Percentiles rank a stretch among this genome's conserved stretches.
Evolutionary conservation across 148 eudicot species (phyloP).

Genomic region (Chenopodium quinoa): DNA sequence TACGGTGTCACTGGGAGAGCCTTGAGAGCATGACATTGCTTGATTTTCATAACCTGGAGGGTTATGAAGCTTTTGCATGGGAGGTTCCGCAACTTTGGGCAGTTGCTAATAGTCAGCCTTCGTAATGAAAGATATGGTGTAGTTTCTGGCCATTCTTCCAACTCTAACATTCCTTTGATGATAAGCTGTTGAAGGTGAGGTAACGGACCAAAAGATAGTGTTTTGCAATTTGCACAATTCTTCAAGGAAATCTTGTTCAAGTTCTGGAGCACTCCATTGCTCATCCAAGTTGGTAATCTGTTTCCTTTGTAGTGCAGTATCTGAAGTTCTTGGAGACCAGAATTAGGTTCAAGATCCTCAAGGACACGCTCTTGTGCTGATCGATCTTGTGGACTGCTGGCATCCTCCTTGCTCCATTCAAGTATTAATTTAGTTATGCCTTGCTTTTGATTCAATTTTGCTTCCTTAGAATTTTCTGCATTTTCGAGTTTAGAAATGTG

Average conservation of each 20-base stretch:
- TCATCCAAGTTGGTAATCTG: constrained; percentile 24
- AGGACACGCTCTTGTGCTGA: constrained; percentile 25
- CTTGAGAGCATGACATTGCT: constrained; percentile 28
- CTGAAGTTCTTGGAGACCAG: constrained; percentile 23
- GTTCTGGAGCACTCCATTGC: constrained; percentile 21
- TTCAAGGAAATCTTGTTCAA: constrained; percentile 18
- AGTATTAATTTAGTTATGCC: constrained; percentile 20
- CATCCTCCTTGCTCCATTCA: constrained; percentile 29
- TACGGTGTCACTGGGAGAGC: constrained; percentile 23
- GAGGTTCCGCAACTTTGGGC: constrained; percentile 28
- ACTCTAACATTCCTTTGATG: constrained; percentile 32
- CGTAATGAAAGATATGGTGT: constrained; percentile 1
- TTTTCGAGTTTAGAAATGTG: constrained; percentile 33
- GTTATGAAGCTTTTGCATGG: constrained; percentile 9
- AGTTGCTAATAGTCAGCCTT: constrained; percentile 20
- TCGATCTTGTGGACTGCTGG: constrained; percentile 10
- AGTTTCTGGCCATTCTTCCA: constrained; percentile 27
- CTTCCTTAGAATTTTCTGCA: constrained; percentile 21
- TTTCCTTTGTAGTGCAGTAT: constrained; percentile 26
- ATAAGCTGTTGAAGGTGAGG: constrained; percentile 21
- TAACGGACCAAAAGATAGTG: constrained; percentile 28
- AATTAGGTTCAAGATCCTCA: constrained; percentile 30
- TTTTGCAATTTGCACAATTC: constrained; percentile 24
- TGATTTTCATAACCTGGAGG: constrained; percentile 25
- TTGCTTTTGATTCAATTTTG: constrained; percentile 24